phyloP scores from a whole-genome alignment of 345 rosid genomes.

The Eutrema heterophyllum region DNA sequence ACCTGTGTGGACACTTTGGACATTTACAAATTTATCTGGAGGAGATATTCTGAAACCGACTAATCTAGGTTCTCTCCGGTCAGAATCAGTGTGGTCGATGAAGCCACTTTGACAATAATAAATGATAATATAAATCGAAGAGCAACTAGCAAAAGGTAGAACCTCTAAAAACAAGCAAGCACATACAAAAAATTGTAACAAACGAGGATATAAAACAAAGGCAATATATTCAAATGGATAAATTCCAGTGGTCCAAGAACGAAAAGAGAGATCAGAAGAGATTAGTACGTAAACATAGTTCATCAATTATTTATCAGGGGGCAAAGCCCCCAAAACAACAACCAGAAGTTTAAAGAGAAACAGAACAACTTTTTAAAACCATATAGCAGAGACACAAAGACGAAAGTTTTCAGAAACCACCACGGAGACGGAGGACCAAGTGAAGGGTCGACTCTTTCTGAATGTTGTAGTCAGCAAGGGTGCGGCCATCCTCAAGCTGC shows the following conservation, averaged over 20 bases:
- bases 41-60: no score
- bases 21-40: no score
- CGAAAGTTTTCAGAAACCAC: background rate
- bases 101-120: no score
- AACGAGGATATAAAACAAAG: no score
- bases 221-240: background rate
- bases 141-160: no score
- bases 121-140: no score
- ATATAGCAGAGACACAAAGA: background rate
- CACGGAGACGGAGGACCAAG: conserved; percentile 13
- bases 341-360: background rate
- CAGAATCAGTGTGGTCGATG: no score
- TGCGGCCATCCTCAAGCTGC: conserved; percentile 29
- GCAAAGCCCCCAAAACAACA: background rate
- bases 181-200: no score
- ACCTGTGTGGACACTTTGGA: no score
- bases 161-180: no score
- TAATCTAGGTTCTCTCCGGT: no score
- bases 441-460: conserved; percentile 23
- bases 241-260: background rate
- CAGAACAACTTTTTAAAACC: background rate
- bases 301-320: conserved; percentile 5
- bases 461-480: conserved; percentile 9
- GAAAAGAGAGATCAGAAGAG: background rate
- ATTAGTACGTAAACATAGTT: background rate